Conservation (phyloP, 83 land plant genomes). For the Picea engelmannii region DNA sequence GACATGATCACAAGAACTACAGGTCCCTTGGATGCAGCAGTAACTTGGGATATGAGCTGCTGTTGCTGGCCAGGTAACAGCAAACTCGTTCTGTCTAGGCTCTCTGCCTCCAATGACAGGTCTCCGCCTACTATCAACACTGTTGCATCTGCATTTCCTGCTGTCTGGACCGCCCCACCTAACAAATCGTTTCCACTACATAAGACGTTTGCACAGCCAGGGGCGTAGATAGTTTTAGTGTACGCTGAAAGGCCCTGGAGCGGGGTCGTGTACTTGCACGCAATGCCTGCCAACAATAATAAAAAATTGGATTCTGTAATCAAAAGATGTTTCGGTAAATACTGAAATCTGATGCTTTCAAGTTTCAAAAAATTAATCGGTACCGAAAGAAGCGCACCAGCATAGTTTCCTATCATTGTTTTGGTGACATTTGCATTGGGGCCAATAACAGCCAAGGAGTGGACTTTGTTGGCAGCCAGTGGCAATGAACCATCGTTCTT, state of each 20-base stretch:
- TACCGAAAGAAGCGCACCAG: constrained; percentile 19
- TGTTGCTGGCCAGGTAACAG: constrained; percentile 46
- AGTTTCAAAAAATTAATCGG: background rate
- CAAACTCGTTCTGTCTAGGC: constrained; percentile 47
- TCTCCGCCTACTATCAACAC: constrained; percentile 46
- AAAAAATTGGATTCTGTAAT: background rate
- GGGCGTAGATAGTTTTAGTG: constrained; percentile 29
- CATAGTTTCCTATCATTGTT: constrained; percentile 83
- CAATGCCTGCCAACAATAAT: constrained; percentile 51
- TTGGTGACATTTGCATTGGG: constrained; percentile 77
- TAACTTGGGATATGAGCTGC: constrained; percentile 43
- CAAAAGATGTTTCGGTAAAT: background rate
- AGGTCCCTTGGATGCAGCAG: constrained; percentile 62
- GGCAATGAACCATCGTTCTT: constrained; percentile 65
- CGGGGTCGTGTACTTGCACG: constrained; percentile 74
- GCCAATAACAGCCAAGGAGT: constrained; percentile 72
- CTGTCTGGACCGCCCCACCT: constrained; percentile 45
- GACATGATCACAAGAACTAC: constrained; percentile 77
- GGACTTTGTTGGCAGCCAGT: constrained; percentile 36
- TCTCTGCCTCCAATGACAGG: constrained; percentile 29
- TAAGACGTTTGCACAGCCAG: constrained; percentile 66
- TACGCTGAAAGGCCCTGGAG: constrained; percentile 59
- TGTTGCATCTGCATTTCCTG: constrained; percentile 25
- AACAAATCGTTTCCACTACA: constrained; percentile 22
- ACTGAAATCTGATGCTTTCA: background rate